Evolutionary conservation across 495 filamentous ascomycete species (phyloP), one percentile per base, ranked within the genome.

Genomic region (Aspergillus carlsbadensis): DNA sequence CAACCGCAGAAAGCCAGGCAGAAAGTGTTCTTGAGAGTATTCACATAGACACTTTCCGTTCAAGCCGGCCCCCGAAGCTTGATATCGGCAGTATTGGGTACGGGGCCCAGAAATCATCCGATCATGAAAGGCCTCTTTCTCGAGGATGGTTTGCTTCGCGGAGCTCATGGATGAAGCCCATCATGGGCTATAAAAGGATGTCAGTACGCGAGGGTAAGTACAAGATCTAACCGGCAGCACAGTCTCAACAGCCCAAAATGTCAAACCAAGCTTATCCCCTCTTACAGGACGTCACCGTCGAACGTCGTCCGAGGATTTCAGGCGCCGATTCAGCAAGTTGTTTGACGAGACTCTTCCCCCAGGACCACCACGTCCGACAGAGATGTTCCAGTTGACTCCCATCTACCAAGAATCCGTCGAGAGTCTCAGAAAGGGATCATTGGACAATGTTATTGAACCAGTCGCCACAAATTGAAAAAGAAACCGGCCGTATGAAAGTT

Each of bases 291-390:
- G 67, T 29, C 26, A 29, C 55, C 63, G 58, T 45, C 63, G 70
- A 34, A 67, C 64, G 39, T 72, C 71, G n/a, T 74, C 71, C 1
- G 71, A 72, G 47, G 68, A 72, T 37, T 71, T 73, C 43, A 67
- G 73, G 53, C 70, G 71, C 29, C 65, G 53, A 41, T 66, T 74
- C 51, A 76, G 71, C 62, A 61, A 61, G 39, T 66, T 76, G 6
- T 70, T 76, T 58, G 71, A 74, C 50, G 71, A 76, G 14, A 70
- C 61, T 44, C 59, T 73, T 29, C 67, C 60, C n/a, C 59, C 63
- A 47, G 60, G 51, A 15, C 59, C 70, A 7, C 58, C 61, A 46
- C 63, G 52, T 10, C 59, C 69, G 2, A 13, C 40, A 0, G 71
- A 72, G 14, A 55, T 54, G 26, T 64, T 69, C 42, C 65, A 71